These are phyloP conservation scores for Diaporthe vaccinii DNA, from an alignment of 2,329 filamentous ascomycete genomes.

Conservation along the genomic window DNA sequence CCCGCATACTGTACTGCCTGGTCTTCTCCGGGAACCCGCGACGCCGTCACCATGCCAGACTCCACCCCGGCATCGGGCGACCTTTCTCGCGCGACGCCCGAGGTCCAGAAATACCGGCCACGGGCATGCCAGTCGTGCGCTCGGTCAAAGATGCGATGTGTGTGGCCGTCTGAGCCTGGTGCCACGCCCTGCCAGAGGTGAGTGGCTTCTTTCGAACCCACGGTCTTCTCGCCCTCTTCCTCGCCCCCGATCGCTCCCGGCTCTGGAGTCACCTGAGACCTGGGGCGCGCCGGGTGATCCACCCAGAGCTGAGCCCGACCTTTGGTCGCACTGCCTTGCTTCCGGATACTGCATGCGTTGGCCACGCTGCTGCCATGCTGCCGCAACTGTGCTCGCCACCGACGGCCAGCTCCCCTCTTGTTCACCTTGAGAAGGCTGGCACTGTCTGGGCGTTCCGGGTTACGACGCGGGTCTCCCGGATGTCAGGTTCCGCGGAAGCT, in stretches of 20 bases:
- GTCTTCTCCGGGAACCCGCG: neutral
- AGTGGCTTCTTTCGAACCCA: neutral
- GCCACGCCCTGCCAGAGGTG: conserved; percentile 41
- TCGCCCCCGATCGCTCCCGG: neutral
- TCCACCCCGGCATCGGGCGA: conserved; percentile 41
- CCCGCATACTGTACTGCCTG: neutral
- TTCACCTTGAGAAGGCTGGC: neutral
- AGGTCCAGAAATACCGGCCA: conserved; percentile 42
- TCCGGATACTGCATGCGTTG: neutral
- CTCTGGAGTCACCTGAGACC: conserved; percentile 17
- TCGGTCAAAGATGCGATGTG: conserved; percentile 42
- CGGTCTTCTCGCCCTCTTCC: neutral
- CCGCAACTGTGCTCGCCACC: neutral
- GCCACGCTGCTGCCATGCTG: conserved; percentile 10
- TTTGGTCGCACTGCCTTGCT: neutral
- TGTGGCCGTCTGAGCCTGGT: conserved; percentile 41
- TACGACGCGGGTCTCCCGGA: conserved; percentile 26
- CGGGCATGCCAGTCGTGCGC: conserved; percentile 41
- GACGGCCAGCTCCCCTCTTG: neutral
- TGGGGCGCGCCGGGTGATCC: neutral
- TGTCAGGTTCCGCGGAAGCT: conserved; percentile 10
- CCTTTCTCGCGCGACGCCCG: conserved; percentile 40
- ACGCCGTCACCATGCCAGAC: conserved; percentile 38
- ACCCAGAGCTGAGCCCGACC: conserved; percentile 11
- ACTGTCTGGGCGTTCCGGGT: neutral